Conservation (phyloP, 768 basidiomycete genomes). For the Suillus lakei region DNA sequence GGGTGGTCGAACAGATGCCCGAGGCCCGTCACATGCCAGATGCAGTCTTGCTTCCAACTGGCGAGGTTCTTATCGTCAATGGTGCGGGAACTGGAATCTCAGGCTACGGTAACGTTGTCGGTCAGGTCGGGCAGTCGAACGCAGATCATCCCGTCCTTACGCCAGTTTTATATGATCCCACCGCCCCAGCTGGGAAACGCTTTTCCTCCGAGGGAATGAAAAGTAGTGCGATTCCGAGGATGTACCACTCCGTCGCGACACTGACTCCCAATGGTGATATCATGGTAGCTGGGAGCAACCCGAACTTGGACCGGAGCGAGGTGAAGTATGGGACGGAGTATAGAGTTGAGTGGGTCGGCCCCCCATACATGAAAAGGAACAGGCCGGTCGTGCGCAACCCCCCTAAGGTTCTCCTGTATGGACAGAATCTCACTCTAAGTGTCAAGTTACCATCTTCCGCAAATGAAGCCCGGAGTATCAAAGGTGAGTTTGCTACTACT, state of each 20-base stretch:
- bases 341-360: slow-evolving; percentile 83
- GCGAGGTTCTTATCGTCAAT: slow-evolving; percentile 75
- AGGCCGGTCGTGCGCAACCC: slow-evolving; percentile 55
- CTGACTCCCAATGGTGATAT: slow-evolving; percentile 72
- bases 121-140: slow-evolving; percentile 77
- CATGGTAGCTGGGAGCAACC: slow-evolving; percentile 85
- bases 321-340: slow-evolving; percentile 83
- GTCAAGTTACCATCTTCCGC: slow-evolving; percentile 46
- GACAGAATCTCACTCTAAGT: slow-evolving; percentile 49
- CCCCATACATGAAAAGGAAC: slow-evolving; percentile 72
- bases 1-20: slow-evolving; percentile 80
- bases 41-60: slow-evolving; percentile 80
- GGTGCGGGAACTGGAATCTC: slow-evolving; percentile 76
- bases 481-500: slow-evolving; percentile 44
- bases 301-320: slow-evolving; percentile 79
- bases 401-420: slow-evolving; percentile 48
- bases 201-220: slow-evolving; percentile 65
- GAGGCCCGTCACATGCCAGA: slow-evolving; percentile 78
- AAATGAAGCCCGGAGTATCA: slow-evolving; percentile 46
- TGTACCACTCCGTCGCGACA: slow-evolving; percentile 87
- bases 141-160: slow-evolving; percentile 73
- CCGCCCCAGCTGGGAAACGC: slow-evolving; percentile 54
- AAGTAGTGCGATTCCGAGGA: slow-evolving; percentile 66
- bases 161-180: slow-evolving; percentile 72
- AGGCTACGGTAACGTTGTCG: slow-evolving; percentile 75